Evolutionary conservation across 352 stramenopile species (phyloP).

Genomic region (Globisporangium okanoganense): DNA sequence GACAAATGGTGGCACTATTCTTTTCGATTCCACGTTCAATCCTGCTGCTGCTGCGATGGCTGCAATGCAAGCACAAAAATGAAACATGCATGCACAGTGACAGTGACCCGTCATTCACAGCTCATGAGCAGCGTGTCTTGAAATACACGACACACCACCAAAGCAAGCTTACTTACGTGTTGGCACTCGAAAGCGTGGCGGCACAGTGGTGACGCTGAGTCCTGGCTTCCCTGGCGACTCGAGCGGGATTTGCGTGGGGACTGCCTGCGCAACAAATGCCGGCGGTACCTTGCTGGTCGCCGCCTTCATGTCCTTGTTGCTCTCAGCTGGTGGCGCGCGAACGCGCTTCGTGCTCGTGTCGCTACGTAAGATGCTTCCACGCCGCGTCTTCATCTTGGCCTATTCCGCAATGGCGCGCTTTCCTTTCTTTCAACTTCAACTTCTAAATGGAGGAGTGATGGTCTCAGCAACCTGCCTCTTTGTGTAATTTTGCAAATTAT

Average conservation of each 20-base stretch:
- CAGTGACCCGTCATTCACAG: background rate
- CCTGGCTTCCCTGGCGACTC: slow-evolving; percentile 11
- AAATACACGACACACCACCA: background rate
- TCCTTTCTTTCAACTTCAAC: slow-evolving; percentile 10
- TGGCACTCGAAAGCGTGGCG: background rate
- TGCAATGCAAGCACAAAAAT: background rate
- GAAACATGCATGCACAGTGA: background rate
- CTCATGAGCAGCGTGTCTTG: background rate
- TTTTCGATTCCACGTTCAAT: background rate
- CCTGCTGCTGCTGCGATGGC: background rate
- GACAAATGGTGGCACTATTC: background rate
- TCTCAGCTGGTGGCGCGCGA: background rate
- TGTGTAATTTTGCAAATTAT: background rate
- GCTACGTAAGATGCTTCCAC: background rate
- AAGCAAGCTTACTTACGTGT: background rate
- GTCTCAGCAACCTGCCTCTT: background rate
- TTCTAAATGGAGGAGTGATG: slow-evolving; percentile 9
- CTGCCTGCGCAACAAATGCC: background rate
- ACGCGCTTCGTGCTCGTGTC: background rate
- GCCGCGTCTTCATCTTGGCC: slow-evolving; percentile 8
- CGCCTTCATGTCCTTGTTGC: background rate
- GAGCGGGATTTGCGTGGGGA: slow-evolving; percentile 12
- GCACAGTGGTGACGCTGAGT: background rate
- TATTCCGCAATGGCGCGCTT: slow-evolving; percentile 11
- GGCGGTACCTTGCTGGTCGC: background rate